phyloP scores from a whole-genome alignment of 139 green algal species.

The Nannochloris sp. region DNA sequence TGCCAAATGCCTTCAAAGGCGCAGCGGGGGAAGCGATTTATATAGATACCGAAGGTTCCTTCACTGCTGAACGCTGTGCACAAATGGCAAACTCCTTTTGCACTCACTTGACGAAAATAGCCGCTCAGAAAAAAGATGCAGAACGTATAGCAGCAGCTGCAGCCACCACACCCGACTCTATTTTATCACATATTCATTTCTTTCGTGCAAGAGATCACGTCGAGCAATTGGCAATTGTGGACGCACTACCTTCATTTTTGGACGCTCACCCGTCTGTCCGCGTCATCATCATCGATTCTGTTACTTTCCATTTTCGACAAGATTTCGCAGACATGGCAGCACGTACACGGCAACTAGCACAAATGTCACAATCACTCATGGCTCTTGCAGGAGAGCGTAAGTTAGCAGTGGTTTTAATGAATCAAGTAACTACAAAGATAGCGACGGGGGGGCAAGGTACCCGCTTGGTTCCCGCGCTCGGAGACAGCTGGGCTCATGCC shows the following conservation, averaged over 20 bases:
- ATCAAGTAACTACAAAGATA: constrained; percentile 80
- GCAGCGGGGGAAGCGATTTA: constrained; percentile 60
- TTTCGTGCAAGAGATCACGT: constrained; percentile 64
- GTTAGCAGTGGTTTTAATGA: constrained; percentile 77
- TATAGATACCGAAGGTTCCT: constrained; percentile 88
- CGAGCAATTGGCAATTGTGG: constrained; percentile 68
- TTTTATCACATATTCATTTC: constrained; percentile 66
- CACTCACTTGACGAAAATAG: constrained; percentile 32
- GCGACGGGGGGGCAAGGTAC: constrained; percentile 1
- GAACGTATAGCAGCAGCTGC: constrained; percentile 8
- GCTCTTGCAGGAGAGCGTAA: constrained; percentile 50
- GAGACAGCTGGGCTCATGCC: constrained; percentile 79
- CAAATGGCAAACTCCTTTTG: constrained; percentile 66
- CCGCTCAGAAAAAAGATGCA: constrained; percentile 1
- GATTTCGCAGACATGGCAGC: constrained; percentile 70
- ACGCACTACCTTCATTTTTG: constrained; percentile 51
- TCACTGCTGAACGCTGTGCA: constrained; percentile 69
- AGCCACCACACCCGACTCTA: constrained; percentile 28
- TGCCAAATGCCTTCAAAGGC: constrained; percentile 53
- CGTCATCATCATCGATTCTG: constrained; percentile 77
- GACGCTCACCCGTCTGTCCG: constrained; percentile 34
- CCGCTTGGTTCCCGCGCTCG: constrained; percentile 57
- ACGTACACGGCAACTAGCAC: constrained; percentile 59
- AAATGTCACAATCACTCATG: constrained; percentile 76
- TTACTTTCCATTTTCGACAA: constrained; percentile 90